phyloP scores from a whole-genome alignment of 2,329 filamentous ascomycete genomes.

The Alternaria alternata region DNA sequence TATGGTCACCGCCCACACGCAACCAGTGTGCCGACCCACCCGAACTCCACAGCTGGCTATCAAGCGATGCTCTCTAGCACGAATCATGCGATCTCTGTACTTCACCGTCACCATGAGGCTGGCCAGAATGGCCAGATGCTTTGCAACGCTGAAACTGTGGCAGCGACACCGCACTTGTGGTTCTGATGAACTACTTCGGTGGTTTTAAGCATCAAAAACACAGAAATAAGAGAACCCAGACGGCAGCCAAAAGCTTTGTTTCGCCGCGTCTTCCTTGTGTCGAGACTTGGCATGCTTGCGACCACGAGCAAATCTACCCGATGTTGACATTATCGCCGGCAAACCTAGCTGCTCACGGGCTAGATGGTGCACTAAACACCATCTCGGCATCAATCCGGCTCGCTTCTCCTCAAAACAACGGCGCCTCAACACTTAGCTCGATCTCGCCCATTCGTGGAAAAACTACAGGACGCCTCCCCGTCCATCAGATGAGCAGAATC shows the following conservation, averaged over 20 bases:
- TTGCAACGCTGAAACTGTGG: background rate
- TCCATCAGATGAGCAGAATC: slow-evolving; percentile 24
- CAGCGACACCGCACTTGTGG: background rate
- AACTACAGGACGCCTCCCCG: slow-evolving; percentile 20
- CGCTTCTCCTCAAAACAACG: slow-evolving; percentile 15
- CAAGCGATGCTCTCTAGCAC: slow-evolving; percentile 10
- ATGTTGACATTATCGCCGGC: slow-evolving; percentile 24
- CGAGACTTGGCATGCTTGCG: slow-evolving; percentile 33
- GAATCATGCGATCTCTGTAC: slow-evolving; percentile 7
- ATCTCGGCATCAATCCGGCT: slow-evolving; percentile 20
- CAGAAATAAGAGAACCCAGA: slow-evolving; percentile 31
- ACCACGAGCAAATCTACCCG: slow-evolving; percentile 19
- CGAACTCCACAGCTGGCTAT: slow-evolving; percentile 12
- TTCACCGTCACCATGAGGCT: background rate
- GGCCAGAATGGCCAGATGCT: background rate
- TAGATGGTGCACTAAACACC: slow-evolving; percentile 24
- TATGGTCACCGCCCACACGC: slow-evolving; percentile 10
- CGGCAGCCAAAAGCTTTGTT: slow-evolving; percentile 36
- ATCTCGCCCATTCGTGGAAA: slow-evolving; percentile 41
- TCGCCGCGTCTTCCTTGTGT: slow-evolving; percentile 19
- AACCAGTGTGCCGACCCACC: slow-evolving; percentile 19
- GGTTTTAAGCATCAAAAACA: slow-evolving; percentile 5
- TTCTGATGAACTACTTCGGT: background rate
- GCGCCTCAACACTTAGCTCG: slow-evolving; percentile 12
- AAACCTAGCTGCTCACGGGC: slow-evolving; percentile 24